Conservation (phyloP, 2,329 filamentous ascomycete genomes). For the Berkeleyomyces rouxiae region DNA sequence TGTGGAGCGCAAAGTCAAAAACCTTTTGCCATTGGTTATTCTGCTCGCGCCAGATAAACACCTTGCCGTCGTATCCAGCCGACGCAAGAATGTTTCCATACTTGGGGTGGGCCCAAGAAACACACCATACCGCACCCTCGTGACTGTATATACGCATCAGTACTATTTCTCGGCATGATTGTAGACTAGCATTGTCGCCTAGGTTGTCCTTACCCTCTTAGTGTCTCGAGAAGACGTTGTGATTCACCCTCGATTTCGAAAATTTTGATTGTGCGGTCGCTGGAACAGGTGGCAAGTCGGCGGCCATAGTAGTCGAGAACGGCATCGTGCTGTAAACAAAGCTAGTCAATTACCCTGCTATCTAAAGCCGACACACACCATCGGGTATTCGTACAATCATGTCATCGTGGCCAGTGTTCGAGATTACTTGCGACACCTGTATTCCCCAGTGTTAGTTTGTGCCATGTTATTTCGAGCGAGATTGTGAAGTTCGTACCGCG, state of each 20-base stretch:
- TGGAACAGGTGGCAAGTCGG: constrained; percentile 89
- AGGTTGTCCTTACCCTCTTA: constrained; percentile 59
- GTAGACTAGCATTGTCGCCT: not conserved
- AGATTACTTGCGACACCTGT: constrained; percentile 29
- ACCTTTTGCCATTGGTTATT: constrained; percentile 62
- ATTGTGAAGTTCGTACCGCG: constrained; percentile 4
- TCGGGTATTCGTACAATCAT: constrained; percentile 71
- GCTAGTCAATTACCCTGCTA: constrained; percentile 11
- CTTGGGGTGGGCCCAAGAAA: constrained; percentile 95
- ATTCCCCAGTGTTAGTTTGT: constrained; percentile 18
- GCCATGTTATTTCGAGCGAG: not conserved
- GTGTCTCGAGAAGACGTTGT: constrained; percentile 76
- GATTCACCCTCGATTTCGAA: constrained; percentile 93
- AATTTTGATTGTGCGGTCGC: constrained; percentile 97
- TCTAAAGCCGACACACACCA: no score
- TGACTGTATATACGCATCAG: constrained; percentile 39
- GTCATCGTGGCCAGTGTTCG: constrained; percentile 62
- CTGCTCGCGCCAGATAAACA: constrained; percentile 95
- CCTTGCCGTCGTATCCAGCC: constrained; percentile 91
- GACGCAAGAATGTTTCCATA: constrained; percentile 96
- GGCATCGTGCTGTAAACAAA: constrained; percentile 62
- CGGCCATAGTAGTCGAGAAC: constrained; percentile 97
- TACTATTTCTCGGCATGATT: not conserved
- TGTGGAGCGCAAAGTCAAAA: constrained; percentile 86
- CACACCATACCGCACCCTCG: constrained; percentile 94